Evolutionary conservation across 2,329 filamentous ascomycete species (phyloP).

Genomic region (Cytospora paraplurivora): DNA sequence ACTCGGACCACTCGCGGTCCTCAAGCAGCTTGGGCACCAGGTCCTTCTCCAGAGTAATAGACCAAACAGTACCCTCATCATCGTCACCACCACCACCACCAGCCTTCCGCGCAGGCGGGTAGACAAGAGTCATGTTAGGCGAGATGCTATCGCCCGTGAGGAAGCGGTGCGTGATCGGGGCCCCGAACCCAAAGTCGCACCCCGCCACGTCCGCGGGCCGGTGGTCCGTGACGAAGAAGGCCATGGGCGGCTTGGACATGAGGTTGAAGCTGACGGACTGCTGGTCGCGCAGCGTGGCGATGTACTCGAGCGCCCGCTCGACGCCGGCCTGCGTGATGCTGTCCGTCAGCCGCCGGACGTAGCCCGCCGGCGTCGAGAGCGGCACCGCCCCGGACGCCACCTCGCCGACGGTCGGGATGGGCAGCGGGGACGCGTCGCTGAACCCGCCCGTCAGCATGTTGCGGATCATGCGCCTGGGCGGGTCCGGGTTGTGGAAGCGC

Average conservation of each 20-base stretch:
- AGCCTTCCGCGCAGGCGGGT: conserved; percentile 33
- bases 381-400: conserved; percentile 36
- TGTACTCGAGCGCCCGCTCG: conserved; percentile 33
- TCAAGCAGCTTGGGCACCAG: conserved; percentile 36
- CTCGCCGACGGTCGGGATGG: conserved; percentile 27
- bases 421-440: background rate
- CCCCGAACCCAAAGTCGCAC: conserved; percentile 40
- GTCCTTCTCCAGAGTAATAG: conserved; percentile 38
- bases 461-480: conserved; percentile 40
- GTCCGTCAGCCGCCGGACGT: conserved; percentile 41
- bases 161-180: conserved; percentile 38
- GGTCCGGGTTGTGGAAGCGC: conserved; percentile 38
- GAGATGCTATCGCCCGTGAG: conserved; percentile 35
- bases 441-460: conserved; percentile 31
- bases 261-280: conserved; percentile 33
- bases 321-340: conserved; percentile 38
- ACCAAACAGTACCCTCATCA: conserved; percentile 40
- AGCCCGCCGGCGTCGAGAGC: conserved; percentile 38
- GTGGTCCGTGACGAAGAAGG: conserved; percentile 33
- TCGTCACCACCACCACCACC: conserved; percentile 32
- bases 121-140: conserved; percentile 34
- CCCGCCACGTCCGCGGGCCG: conserved; percentile 35
- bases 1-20: conserved; percentile 38
- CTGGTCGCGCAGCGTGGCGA: conserved; percentile 42
- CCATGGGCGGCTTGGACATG: conserved; percentile 10